These are phyloP conservation scores for Elymus sibiricus DNA, from an alignment of 176 grass and related monocot species.

Conservation along the genomic window DNA sequence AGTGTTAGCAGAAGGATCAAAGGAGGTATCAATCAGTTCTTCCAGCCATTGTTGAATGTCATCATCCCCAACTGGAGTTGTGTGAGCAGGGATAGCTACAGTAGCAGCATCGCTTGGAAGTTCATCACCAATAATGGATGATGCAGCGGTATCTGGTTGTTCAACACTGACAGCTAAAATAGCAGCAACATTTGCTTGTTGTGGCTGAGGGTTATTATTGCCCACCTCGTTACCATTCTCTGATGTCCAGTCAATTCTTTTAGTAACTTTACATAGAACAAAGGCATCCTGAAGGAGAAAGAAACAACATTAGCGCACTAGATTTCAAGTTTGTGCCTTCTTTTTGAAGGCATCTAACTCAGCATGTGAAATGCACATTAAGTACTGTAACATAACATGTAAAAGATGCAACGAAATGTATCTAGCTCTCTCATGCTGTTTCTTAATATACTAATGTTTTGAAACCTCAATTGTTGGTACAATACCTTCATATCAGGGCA, in stretches of 20 bases:
- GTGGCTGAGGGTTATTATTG: slow-evolving; percentile 22
- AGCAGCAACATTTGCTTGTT: slow-evolving; percentile 28
- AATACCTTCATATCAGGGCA: slow-evolving; percentile 71
- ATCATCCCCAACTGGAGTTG: slow-evolving; percentile 2
- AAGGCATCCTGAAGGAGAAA: slow-evolving; percentile 63
- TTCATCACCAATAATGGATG: slow-evolving; percentile 20
- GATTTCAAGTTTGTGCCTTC: background rate
- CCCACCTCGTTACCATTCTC: slow-evolving; percentile 33
- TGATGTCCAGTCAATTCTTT: slow-evolving; percentile 48
- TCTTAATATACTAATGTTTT: background rate
- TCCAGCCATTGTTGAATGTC: slow-evolving; percentile 39
- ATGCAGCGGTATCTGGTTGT: slow-evolving; percentile 19
- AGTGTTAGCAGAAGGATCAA: slow-evolving; percentile 28
- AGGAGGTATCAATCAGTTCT: slow-evolving; percentile 48
- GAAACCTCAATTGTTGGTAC: background rate
- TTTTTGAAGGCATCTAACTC: background rate
- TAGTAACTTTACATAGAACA: slow-evolving; percentile 94
- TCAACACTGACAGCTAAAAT: slow-evolving; percentile 32
- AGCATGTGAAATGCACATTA: slow-evolving; percentile 4
- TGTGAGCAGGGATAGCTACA: background rate
- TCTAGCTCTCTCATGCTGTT: background rate
- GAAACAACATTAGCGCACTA: slow-evolving; percentile 16
- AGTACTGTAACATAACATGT: background rate
- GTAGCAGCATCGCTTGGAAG: slow-evolving; percentile 8
- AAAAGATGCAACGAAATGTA: background rate